Conservation (phyloP, 78 protist genomes). For the Dictyostelium intermedium region DNA sequence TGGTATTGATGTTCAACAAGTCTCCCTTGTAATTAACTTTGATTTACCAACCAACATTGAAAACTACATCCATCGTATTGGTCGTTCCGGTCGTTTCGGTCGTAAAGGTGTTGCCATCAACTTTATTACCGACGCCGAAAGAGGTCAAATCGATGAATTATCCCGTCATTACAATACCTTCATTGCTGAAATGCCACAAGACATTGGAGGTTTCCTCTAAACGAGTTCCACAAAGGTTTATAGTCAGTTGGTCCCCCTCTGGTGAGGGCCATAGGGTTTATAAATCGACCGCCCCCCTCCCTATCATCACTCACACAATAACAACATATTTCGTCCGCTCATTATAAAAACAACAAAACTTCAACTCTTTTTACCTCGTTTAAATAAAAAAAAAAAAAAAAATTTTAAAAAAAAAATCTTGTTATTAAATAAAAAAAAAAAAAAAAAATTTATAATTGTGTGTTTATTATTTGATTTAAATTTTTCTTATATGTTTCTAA, state of each 20-base stretch:
- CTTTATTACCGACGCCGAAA: constrained; percentile 97
- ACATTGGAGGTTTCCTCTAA: background rate
- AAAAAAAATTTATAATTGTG: too few species aligned
- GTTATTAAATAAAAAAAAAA: background rate
- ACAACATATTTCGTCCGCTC: background rate
- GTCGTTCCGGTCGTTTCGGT: constrained; percentile 99
- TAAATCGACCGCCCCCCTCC: constrained; percentile 1
- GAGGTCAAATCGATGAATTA: constrained; percentile 93
- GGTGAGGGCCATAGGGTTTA: background rate
- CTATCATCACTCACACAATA: background rate
- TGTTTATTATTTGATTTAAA: too few species aligned
- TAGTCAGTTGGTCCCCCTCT: background rate
- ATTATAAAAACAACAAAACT: background rate
- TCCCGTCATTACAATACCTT: constrained; percentile 94
- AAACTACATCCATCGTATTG: constrained; percentile 99
- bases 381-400: background rate
- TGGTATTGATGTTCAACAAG: constrained; percentile 99
- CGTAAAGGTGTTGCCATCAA: constrained; percentile 99
- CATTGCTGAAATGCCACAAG: constrained; percentile 98
- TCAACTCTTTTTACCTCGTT: background rate
- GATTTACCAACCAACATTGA: constrained; percentile 99
- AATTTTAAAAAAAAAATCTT: background rate
- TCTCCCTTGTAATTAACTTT: constrained; percentile 98
- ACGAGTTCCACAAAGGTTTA: background rate
- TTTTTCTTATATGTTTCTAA: too few species aligned